phyloP scores from a whole-genome alignment of 140 eudicot species.

The Cichorium intybus region DNA sequence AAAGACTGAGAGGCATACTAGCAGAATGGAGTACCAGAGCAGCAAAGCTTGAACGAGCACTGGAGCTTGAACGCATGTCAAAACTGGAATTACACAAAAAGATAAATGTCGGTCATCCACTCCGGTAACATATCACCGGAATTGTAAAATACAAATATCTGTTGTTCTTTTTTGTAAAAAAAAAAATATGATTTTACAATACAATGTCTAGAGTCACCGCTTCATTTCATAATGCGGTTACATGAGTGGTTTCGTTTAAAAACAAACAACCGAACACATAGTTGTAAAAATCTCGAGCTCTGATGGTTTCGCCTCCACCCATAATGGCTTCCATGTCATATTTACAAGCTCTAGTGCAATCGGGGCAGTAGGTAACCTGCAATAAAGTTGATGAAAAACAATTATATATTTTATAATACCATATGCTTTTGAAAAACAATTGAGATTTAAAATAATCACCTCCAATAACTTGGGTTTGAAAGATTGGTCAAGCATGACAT shows the following conservation, averaged over 20 bases:
- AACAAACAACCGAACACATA: conserved; percentile 83
- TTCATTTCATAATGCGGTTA: conserved; percentile 48
- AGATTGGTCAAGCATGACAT: conserved; percentile 78
- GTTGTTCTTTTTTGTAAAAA: background rate
- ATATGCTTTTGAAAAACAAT: background rate
- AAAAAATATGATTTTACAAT: background rate
- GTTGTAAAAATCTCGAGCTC: conserved; percentile 70
- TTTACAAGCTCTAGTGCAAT: conserved; percentile 84
- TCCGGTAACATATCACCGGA: background rate
- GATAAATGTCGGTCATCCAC: conserved; percentile 16
- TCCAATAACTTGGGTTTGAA: conserved; percentile 83
- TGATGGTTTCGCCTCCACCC: conserved; percentile 51
- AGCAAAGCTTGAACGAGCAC: conserved; percentile 97
- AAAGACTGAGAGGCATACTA: conserved; percentile 81
- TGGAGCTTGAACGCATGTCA: conserved; percentile 75
- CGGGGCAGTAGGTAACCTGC: conserved; percentile 99
- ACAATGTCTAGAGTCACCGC: background rate
- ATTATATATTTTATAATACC: background rate
- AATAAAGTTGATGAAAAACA: background rate
- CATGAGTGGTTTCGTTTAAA: conserved; percentile 62
- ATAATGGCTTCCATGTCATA: conserved; percentile 60
- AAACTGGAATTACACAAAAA: conserved; percentile 85
- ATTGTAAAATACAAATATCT: background rate
- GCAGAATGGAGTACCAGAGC: conserved; percentile 99
- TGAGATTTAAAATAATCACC: conserved; percentile 28